Conservation (phyloP, 768 basidiomycete species). For the Suillus discolor region DNA sequence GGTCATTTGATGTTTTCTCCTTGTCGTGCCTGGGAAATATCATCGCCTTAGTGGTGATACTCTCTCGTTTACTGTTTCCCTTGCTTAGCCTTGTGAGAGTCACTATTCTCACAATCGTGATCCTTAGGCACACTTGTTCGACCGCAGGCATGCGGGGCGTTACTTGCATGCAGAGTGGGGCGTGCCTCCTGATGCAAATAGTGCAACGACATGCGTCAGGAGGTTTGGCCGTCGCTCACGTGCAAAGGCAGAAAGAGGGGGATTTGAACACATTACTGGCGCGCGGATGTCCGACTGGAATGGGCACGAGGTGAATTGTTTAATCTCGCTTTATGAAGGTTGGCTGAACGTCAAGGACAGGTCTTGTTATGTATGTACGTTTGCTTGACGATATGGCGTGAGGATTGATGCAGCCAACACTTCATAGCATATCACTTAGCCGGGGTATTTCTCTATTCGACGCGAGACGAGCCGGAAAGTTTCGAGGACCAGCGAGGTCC, state of each 20-base stretch:
- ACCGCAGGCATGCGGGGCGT: slow-evolving; percentile 72
- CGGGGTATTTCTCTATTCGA: slow-evolving; percentile 74
- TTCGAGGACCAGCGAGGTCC: slow-evolving; percentile 21
- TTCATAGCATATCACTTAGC: slow-evolving; percentile 71
- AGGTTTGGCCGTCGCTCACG: slow-evolving; percentile 63
- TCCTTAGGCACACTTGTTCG: slow-evolving; percentile 54
- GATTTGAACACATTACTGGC: slow-evolving; percentile 72
- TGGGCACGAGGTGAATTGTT: slow-evolving; percentile 66
- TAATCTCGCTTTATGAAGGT: background rate
- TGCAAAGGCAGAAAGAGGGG: slow-evolving; percentile 36
- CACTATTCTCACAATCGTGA: slow-evolving; percentile 8
- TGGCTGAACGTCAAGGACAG: slow-evolving; percentile 34
- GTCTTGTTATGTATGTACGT: slow-evolving; percentile 60
- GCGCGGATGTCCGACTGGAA: slow-evolving; percentile 69
- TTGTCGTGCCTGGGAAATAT: background rate
- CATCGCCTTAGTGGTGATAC: background rate
- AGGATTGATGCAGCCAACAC: background rate
- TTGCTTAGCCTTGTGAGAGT: background rate
- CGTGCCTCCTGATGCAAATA: slow-evolving; percentile 44
- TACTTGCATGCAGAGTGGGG: slow-evolving; percentile 74
- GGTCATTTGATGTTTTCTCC: background rate
- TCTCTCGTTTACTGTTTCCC: background rate
- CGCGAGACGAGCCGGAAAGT: slow-evolving; percentile 56
- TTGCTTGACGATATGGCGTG: background rate
- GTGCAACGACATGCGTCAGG: slow-evolving; percentile 77